Base-by-base conservation (phyloP, 805 yeast genomes). In the Hanseniaspora meyeri region DNA sequence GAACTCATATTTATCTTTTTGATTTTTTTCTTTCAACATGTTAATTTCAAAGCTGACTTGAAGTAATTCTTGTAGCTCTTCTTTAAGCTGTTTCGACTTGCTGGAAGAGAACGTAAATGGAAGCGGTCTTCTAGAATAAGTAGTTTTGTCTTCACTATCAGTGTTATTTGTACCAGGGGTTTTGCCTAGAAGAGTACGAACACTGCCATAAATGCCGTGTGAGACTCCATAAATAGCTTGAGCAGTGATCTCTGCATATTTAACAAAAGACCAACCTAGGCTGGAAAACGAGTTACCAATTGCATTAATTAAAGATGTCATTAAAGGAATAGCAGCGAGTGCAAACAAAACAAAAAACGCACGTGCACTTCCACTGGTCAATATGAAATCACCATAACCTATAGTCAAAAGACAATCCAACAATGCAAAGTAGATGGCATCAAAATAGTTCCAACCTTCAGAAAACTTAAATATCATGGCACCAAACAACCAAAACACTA, bases 271-370 rank as follows among this genome's bases (percentile, higher is more conserved):
- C 57, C 61, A 61, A 2, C 67, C 70, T 16, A 58, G 20, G 1
- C 37, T 58, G 65, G 64, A 77, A 71, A 81, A 61, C 17, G 78
- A 71, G 64, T 86, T 95, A 60, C 91, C 87, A 49, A 83, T 71
- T 53, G 79, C 81, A 1, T 90, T 82, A 42, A 87, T 79, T 57
- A 87, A 73, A 17, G 83, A 82, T 2, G 95, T 85, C 95, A 88
- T 87, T 52, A 87, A 72, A 1, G 96, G 96, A 24, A 89, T 83
- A 0, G 96, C 95, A 7, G 81, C 72, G 20, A 89, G 65, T 0
- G 89, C 84, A 96, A 96, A 89, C 10, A 80, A 68, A 8, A 86
- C 80, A 62, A 88, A 88, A 61, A 87, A 79, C 0, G 83, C 77
- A 43, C 84, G 70, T 0, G 95, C 95, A 6, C 85, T 82, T 0